phyloP scores from a whole-genome alignment of 148 eudicot genomes.

The Chenopodium formosanum region DNA sequence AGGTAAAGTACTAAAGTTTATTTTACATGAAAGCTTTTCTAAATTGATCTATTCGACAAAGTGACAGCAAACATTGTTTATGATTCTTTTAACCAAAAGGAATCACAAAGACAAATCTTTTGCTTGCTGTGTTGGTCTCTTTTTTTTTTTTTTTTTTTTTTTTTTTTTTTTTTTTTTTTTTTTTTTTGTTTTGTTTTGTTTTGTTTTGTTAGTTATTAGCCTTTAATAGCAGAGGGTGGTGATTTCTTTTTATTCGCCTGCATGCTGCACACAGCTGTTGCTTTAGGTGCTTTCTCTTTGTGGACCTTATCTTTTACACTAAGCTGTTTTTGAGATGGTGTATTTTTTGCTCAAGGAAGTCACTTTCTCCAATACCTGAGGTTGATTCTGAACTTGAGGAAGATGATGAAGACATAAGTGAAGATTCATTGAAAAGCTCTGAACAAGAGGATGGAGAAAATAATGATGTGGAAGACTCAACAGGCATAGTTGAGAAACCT shows the following conservation, averaged over 20 bases:
- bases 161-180: background rate
- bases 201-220: background rate
- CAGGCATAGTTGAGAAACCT: slow-evolving; percentile 11
- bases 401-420: slow-evolving; percentile 33
- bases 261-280: background rate
- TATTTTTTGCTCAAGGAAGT: slow-evolving; percentile 65
- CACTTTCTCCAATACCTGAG: slow-evolving; percentile 88
- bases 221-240: background rate
- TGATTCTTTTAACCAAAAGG: background rate
- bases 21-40: background rate
- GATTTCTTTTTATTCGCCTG: background rate
- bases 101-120: background rate
- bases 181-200: no score
- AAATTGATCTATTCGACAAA: background rate
- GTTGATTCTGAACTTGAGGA: slow-evolving; percentile 33
- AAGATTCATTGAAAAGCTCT: slow-evolving; percentile 12
- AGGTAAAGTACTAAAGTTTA: background rate
- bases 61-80: background rate
- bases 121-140: background rate
- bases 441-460: slow-evolving; percentile 25
- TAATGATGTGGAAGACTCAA: slow-evolving; percentile 17
- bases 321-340: slow-evolving; percentile 19
- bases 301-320: background rate
- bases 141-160: background rate
- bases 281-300: background rate